Base-by-base conservation (phyloP, 2,329 filamentous ascomycete genomes). In the Camillea tinctor region DNA sequence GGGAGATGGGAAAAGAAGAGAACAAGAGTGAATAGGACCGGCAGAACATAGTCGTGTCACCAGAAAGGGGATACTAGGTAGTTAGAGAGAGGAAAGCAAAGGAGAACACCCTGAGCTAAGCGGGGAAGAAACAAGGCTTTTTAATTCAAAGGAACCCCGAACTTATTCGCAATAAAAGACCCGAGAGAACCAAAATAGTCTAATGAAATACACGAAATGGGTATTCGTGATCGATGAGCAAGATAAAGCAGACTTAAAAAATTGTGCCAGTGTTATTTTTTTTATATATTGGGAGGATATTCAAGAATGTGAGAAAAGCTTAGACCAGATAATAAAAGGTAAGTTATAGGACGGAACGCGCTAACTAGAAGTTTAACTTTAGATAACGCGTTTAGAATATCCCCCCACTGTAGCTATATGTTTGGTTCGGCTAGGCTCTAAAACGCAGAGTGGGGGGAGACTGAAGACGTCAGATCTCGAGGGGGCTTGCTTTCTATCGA, bases 391-490 rank as follows among this genome's bases (percentile, higher is more conserved):
- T n/a, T n/a, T n/a, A n/a, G n/a, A n/a, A n/a, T n/a, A 8, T 26
- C 8, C 24, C 24, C 24, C 24, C 24, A 26, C 24, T 30, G 26
- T 30, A n/a, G n/a, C n/a, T n/a, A 30, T 30, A 30, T 30, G 7
- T 30, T 30, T 30, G 26, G 26, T 30, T 30, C 26, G 7, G 26
- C 13, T 30, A n/a, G 3, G 26, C 26, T 30, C 13, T 30, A 9
- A 30, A 30, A 30, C 26, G 26, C 13, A 11, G 26, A 11, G 26
- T 30, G 26, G 26, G 26, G 26, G 26, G 26, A 4, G 26, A 30
- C 26, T 11, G 13, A 9, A 30, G 26, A 30, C 26, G 26, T 30
- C 7, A 53, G 48, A 40, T 19, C 70, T 69, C 66, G 52, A 64
- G 22, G 64, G 63, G 21, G n/a, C n/a, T n/a, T n/a, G n/a, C n/a